Evolutionary conservation across 1,139 yeast genomes (phyloP).

Genomic region (Torulaspora pretoriensis): DNA sequence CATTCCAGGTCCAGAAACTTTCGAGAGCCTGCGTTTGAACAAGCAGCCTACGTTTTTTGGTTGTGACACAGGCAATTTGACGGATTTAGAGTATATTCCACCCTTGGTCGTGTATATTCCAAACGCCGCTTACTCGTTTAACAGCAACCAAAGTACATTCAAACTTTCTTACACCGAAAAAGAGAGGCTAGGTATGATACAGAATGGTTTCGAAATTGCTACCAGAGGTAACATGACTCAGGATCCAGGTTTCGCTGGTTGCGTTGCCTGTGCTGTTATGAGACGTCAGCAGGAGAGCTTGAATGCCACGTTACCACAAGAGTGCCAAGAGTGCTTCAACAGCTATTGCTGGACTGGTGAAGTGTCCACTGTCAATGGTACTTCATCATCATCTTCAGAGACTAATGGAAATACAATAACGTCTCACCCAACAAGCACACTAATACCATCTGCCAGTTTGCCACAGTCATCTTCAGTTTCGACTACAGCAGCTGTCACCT

Average conservation of each 20-base stretch:
- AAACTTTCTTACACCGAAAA: conserved; percentile 54
- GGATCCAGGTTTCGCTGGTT: conserved; percentile 67
- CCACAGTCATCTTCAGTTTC: neutral
- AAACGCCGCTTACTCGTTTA: conserved; percentile 63
- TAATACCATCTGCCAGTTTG: neutral
- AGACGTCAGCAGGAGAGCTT: conserved; percentile 74
- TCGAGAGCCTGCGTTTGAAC: conserved; percentile 50
- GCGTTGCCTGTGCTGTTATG: conserved; percentile 83
- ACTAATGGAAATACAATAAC: neutral
- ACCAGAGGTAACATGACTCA: conserved; percentile 68
- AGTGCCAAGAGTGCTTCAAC: conserved; percentile 66
- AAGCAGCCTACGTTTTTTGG: conserved; percentile 79
- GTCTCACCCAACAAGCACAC: conserved; percentile 6
- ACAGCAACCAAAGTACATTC: conserved; percentile 68
- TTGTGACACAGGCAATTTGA: conserved; percentile 63
- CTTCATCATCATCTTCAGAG: conserved; percentile 1
- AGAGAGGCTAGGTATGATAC: conserved; percentile 56
- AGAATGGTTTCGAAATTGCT: conserved; percentile 74
- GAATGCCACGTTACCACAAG: conserved; percentile 56
- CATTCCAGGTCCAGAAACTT: conserved; percentile 67
- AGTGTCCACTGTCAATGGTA: conserved; percentile 36
- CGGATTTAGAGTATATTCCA: conserved; percentile 49
- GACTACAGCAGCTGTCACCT: neutral
- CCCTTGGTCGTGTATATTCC: conserved; percentile 77
- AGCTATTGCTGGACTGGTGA: conserved; percentile 79